Evolutionary conservation across 352 stramenopile genomes (phyloP), one percentile per base, ranked within the genome.

Genomic region (Hyaloperonospora brassicae): DNA sequence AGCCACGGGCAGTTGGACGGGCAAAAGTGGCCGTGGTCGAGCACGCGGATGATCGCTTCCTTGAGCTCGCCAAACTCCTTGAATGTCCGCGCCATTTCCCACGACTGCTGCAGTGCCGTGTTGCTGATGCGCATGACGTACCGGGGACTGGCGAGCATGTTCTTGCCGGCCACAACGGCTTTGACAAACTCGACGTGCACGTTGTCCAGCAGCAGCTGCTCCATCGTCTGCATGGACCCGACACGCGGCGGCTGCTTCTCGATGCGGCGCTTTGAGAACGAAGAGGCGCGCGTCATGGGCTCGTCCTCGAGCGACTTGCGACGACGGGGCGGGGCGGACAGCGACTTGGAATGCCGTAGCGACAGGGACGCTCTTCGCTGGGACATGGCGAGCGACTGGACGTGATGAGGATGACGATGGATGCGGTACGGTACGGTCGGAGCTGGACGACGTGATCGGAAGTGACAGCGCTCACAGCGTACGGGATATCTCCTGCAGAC

Each of bases 41-140:
- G 65, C 36, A 72, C 68, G 8, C 43, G 58, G 43, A 75, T 55
- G 21, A 93, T 64, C 2, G 60, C 50, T 30, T 89, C 76, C 57
- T 91, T 89, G 27, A 93, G 68, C 30, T 90, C 77, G 59, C 80
- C 72, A 55, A 90, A 91, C 50, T 91, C 84, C 31, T 70, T 73
- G 58, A 87, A 93, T 10, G 75, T 83, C 35, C 79, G 64, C 27
- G 66, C 72, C 77, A 93, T 88, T 47, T 93, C 79, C 80, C 84
- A 93, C 44, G 74, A 81, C 55, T 85, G 82, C 23, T 68, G 52
- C 10, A 89, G 60, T 44, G 72, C 79, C 9, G 60, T 57, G 64
- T 89, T 93, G 48, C 58, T 77, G 49, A 90, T 73, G 60, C 78
- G 77, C 77, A 93, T 89, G 40, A 90, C 57, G 61, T 90, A 93